phyloP scores from a whole-genome alignment of 2,329 filamentous ascomycete genomes.

The Sclerotinia glacialis region DNA sequence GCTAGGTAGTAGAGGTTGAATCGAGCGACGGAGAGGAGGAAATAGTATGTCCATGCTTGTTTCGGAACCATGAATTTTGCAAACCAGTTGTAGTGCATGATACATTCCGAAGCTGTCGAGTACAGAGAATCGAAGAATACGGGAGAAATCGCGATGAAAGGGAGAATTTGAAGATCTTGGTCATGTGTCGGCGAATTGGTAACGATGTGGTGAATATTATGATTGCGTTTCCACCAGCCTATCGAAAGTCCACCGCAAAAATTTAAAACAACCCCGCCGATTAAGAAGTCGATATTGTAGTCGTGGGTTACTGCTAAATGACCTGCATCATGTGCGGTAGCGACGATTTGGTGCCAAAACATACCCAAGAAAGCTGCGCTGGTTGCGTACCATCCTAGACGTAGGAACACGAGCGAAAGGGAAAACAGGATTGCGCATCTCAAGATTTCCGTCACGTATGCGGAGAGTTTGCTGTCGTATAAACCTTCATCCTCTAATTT shows the following conservation, averaged over 20 bases:
- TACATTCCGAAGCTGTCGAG: constrained; percentile 78
- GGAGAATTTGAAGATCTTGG: constrained; percentile 89
- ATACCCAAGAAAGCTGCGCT: constrained; percentile 74
- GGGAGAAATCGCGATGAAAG: constrained; percentile 83
- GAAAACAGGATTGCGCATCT: constrained; percentile 71
- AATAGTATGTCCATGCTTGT: constrained; percentile 81
- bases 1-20: constrained; percentile 85
- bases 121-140: constrained; percentile 70
- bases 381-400: constrained; percentile 61
- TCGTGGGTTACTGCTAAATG: constrained; percentile 97
- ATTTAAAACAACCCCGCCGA: constrained; percentile 88
- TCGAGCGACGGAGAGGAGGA: constrained; percentile 73
- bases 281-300: constrained; percentile 76
- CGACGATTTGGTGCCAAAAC: constrained; percentile 93
- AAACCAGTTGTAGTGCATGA: constrained; percentile 73
- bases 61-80: constrained; percentile 71
- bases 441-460: constrained; percentile 70
- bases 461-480: constrained; percentile 78
- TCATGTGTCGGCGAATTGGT: constrained; percentile 95
- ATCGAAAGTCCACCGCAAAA: constrained; percentile 88
- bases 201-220: constrained; percentile 95
- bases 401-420: constrained; percentile 60
- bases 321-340: constrained; percentile 89
- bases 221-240: constrained; percentile 96
- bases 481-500: constrained; percentile 58